Percentiles rank a stretch among this genome's conserved stretches.
Conservation (phyloP, 257 asterid genomes). For the Verbena officinalis region DNA sequence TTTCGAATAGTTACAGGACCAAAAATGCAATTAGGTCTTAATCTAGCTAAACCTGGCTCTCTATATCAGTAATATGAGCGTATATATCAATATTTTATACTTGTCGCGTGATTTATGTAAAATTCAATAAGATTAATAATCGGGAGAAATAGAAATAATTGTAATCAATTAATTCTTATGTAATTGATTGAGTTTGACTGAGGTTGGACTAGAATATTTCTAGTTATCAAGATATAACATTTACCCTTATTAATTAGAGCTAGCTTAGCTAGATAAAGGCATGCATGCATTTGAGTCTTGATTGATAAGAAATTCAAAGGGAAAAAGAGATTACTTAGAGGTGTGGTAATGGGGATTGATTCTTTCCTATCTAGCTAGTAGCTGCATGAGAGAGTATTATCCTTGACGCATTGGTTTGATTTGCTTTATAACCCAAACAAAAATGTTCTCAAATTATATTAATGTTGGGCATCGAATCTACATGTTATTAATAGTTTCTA, state of each 20-base stretch:
- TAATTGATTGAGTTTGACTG: too few species aligned
- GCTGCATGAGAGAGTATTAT: conserved; percentile 2
- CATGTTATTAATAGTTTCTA: background rate
- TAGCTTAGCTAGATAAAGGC: background rate
- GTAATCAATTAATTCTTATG: too few species aligned
- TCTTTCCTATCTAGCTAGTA: conserved; percentile 3
- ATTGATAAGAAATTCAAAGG: background rate
- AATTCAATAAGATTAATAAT: too few species aligned
- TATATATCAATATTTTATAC: too few species aligned
- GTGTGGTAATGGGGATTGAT: conserved; percentile 27
- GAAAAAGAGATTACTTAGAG: conserved; percentile 25
- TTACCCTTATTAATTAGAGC: background rate
- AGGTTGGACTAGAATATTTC: too few species aligned
- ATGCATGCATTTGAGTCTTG: background rate
- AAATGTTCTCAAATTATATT: too few species aligned
- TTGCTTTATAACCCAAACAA: background rate
- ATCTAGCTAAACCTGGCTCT: too few species aligned
- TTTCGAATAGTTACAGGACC: too few species aligned
- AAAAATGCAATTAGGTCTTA: too few species aligned
- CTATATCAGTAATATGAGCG: too few species aligned
- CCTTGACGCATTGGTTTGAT: conserved; percentile 18
- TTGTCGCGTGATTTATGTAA: too few species aligned
- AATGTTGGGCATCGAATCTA: conserved; percentile 22
- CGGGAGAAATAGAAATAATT: too few species aligned
- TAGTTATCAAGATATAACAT: background rate